Conservation (phyloP, 2,329 filamentous ascomycete species). For the Hortaea werneckii region DNA sequence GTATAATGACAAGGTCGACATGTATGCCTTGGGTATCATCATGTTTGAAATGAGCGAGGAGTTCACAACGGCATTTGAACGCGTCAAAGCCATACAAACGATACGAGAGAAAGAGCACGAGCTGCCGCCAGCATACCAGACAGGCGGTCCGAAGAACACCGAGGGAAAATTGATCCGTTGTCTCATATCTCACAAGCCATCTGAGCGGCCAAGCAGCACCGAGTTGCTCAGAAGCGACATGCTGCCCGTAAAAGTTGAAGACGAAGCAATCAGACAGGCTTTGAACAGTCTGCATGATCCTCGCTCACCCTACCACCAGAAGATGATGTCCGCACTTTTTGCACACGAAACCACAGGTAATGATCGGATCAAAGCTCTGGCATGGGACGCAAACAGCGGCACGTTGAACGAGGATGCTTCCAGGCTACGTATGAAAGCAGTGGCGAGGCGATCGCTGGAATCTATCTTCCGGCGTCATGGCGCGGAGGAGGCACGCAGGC, state of each 20-base stretch:
- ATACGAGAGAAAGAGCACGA: constrained; percentile 58
- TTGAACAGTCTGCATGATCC: constrained; percentile 73
- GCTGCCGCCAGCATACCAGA: constrained; percentile 62
- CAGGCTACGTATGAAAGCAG: constrained; percentile 15
- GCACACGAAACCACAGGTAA: constrained; percentile 38
- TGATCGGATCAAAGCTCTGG: constrained; percentile 64
- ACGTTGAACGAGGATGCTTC: constrained; percentile 12
- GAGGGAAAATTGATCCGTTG: constrained; percentile 71
- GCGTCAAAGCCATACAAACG: constrained; percentile 54
- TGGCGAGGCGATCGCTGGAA: constrained; percentile 64
- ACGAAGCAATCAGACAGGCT: constrained; percentile 76
- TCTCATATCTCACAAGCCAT: constrained; percentile 71
- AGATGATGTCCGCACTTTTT: constrained; percentile 81
- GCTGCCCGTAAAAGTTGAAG: constrained; percentile 83
- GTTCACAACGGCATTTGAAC: constrained; percentile 53
- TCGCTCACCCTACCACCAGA: constrained; percentile 77
- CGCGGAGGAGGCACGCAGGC: constrained; percentile 68
- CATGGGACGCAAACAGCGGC: constrained; percentile 35
- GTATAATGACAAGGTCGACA: constrained; percentile 93
- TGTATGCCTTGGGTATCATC: constrained; percentile 95
- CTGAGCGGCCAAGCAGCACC: constrained; percentile 67
- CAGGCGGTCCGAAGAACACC: constrained; percentile 52
- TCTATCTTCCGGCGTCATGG: constrained; percentile 82
- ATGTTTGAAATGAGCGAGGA: constrained; percentile 92
- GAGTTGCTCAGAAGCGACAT: constrained; percentile 79